phyloP scores from a whole-genome alignment of 208 protist genomes.

The Histomonas meleagridis region DNA sequence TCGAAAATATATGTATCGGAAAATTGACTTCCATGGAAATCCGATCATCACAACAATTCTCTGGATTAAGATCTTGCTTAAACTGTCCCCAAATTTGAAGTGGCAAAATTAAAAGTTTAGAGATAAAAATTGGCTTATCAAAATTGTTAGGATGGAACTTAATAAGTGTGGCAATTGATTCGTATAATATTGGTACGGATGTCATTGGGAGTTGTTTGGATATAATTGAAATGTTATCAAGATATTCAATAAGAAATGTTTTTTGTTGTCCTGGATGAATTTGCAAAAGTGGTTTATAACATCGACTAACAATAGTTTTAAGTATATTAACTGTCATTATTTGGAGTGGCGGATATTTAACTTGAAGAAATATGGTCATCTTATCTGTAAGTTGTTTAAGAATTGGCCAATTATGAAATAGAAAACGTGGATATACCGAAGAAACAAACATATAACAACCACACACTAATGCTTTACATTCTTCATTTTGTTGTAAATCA shows the following conservation, averaged over 20 bases:
- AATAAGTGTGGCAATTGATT: neutral
- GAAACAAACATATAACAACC: neutral
- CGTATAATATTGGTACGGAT: neutral
- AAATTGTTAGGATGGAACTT: neutral
- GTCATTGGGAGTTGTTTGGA: neutral
- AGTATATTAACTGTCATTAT: neutral
- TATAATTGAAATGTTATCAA: neutral
- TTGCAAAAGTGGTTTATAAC: neutral
- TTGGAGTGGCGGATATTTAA: neutral
- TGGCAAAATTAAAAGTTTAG: neutral
- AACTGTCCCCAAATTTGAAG: neutral
- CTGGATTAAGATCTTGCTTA: neutral
- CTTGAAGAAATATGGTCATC: neutral
- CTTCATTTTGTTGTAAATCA: neutral
- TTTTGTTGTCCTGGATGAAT: neutral
- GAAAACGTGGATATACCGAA: neutral
- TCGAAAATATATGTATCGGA: neutral
- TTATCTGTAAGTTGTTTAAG: neutral
- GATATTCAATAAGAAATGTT: neutral
- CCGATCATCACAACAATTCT: neutral
- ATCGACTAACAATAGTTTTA: neutral
- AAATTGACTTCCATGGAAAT: neutral
- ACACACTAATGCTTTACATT: neutral
- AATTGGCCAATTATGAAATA: neutral
- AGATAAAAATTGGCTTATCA: neutral